A percentile compares a stretch with the other conserved stretches of the same genome.
Conservation (phyloP, 495 filamentous ascomycete species). For the Neurospora sp. region DNA sequence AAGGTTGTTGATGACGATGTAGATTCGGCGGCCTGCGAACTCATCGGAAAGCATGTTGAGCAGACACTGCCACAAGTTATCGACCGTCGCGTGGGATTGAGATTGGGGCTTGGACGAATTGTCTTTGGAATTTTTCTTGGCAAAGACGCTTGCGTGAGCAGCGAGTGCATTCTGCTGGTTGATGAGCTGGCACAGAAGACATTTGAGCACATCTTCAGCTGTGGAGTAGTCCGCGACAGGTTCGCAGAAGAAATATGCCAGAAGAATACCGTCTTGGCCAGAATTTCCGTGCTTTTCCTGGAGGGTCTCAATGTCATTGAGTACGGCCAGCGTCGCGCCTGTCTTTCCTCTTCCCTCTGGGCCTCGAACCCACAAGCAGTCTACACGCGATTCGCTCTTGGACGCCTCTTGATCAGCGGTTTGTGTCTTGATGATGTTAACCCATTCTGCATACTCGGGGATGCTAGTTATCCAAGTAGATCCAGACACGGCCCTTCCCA, state of each 20-base stretch:
- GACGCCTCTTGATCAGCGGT: not conserved
- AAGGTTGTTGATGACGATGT: slow-evolving; percentile 30
- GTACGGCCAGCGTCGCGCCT: slow-evolving; percentile 21
- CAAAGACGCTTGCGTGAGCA: slow-evolving; percentile 24
- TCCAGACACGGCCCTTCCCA: not conserved
- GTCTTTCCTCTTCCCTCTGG: slow-evolving; percentile 30
- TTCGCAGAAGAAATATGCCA: slow-evolving; percentile 30
- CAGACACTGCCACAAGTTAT: slow-evolving; percentile 28
- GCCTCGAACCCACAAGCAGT: slow-evolving; percentile 27
- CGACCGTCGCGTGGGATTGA: slow-evolving; percentile 15
- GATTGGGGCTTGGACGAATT: slow-evolving; percentile 3
- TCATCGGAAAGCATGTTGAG: slow-evolving; percentile 27
- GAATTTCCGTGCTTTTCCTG: slow-evolving; percentile 10
- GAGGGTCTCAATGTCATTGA: slow-evolving; percentile 20
- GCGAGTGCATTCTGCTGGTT: slow-evolving; percentile 24
- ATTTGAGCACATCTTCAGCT: slow-evolving; percentile 31
- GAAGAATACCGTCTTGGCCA: slow-evolving; percentile 15
- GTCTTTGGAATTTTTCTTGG: slow-evolving; percentile 14
- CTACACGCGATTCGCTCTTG: not conserved
- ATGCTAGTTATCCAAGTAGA: not conserved
- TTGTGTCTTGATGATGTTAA: not conserved
- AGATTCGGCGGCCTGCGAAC: slow-evolving; percentile 20
- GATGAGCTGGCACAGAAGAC: slow-evolving; percentile 25
- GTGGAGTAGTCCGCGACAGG: slow-evolving; percentile 18
- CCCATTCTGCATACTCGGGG: not conserved